Evolutionary conservation across 2,329 filamentous ascomycete species (phyloP).

Genomic region (Mycosphaerella sp.): DNA sequence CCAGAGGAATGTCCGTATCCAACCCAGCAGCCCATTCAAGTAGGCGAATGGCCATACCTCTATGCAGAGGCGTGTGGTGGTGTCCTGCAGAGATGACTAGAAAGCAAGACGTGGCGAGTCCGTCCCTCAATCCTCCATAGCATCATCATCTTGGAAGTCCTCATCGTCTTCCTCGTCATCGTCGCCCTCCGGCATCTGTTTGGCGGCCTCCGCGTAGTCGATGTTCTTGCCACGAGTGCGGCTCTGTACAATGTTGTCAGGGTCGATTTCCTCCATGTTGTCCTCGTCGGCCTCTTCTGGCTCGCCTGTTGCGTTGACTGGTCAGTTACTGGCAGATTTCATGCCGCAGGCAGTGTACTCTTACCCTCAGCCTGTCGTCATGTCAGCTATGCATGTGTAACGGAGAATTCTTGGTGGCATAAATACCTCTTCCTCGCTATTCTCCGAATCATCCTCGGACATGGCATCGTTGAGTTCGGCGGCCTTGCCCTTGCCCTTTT

Average conservation of each 20-base stretch:
- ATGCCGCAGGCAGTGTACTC: background rate
- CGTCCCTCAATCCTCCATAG: conserved; percentile 19
- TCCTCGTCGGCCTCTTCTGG: conserved; percentile 69
- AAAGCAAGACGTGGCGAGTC: background rate
- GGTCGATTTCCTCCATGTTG: conserved; percentile 86
- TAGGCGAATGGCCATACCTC: background rate
- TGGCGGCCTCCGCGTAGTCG: conserved; percentile 85
- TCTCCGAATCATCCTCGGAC: conserved; percentile 41
- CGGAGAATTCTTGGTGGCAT: background rate
- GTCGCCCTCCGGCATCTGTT: conserved; percentile 70
- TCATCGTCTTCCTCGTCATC: conserved; percentile 77
- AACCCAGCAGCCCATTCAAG: background rate
- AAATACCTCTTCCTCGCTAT: conserved; percentile 35
- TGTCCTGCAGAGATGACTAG: background rate
- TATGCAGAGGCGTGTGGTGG: background rate
- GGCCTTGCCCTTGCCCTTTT: conserved; percentile 88
- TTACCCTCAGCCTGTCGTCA: conserved; percentile 14
- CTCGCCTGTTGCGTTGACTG: conserved; percentile 28
- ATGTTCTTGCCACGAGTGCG: conserved; percentile 90
- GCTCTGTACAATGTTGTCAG: conserved; percentile 73
- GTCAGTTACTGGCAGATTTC: conserved; percentile 1
- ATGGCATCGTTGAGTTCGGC: conserved; percentile 50
- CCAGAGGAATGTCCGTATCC: background rate
- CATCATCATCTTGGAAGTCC: conserved; percentile 57
- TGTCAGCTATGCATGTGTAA: conserved; percentile 1